Conservation (phyloP, 495 filamentous ascomycete species). For the Polyplosphaeria fusca region DNA sequence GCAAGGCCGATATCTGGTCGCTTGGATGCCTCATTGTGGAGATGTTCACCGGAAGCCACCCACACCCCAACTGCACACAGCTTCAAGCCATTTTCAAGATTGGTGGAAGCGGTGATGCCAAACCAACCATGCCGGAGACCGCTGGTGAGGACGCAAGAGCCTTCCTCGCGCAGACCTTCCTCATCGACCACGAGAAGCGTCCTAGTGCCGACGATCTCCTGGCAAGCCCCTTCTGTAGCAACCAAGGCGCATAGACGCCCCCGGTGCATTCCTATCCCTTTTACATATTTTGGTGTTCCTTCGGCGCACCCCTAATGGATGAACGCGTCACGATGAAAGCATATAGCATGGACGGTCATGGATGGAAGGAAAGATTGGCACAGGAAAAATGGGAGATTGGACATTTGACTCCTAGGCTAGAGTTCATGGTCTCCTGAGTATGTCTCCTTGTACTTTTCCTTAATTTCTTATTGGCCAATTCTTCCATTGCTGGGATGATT, state of each 20-base stretch:
- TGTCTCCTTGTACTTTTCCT: background rate
- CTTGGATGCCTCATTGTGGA: constrained; percentile 95
- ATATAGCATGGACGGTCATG: constrained; percentile 21
- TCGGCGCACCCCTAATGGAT: constrained; percentile 15
- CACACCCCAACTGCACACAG: constrained; percentile 95
- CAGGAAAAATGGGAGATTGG: background rate
- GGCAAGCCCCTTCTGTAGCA: constrained; percentile 63
- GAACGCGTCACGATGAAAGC: constrained; percentile 23
- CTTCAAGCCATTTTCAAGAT: constrained; percentile 99
- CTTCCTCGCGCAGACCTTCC: constrained; percentile 87
- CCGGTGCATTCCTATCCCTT: background rate
- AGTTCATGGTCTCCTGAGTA: constrained; percentile 1
- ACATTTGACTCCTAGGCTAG: background rate
- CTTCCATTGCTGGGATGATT: constrained; percentile 1
- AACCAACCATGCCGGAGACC: constrained; percentile 83
- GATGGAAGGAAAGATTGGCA: background rate
- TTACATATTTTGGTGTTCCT: background rate
- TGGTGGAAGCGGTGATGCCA: constrained; percentile 72
- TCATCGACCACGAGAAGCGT: constrained; percentile 87
- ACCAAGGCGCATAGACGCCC: constrained; percentile 8
- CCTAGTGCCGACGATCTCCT: constrained; percentile 89
- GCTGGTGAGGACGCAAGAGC: constrained; percentile 79
- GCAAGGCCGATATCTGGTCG: constrained; percentile 99
- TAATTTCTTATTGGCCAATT: background rate
- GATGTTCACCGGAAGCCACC: constrained; percentile 97